Evolutionary conservation across 2,329 filamentous ascomycete species (phyloP).

Genomic region (Septoria petroselini): DNA sequence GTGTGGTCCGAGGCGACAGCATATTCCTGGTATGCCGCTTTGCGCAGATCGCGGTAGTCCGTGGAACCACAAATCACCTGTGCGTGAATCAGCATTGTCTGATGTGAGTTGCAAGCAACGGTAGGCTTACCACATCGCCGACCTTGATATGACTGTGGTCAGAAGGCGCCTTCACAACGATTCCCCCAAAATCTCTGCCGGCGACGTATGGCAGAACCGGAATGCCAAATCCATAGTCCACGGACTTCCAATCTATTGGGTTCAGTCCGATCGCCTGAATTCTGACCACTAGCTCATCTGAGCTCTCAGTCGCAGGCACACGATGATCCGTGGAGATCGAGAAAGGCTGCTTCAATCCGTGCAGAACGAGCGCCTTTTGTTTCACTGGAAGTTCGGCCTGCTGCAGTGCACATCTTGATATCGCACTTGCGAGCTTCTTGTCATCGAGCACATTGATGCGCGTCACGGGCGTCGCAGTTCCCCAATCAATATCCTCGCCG

Average conservation of each 20-base stretch:
- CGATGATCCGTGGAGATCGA: conserved; percentile 10
- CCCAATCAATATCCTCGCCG: conserved; percentile 23
- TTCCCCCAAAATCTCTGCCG: conserved; percentile 30
- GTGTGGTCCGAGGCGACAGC: conserved; percentile 45
- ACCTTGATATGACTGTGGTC: conserved; percentile 37
- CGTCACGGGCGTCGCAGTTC: conserved; percentile 23
- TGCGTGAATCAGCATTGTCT: neutral
- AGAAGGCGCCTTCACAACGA: conserved; percentile 41
- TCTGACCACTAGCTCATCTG: conserved; percentile 40
- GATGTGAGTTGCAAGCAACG: neutral
- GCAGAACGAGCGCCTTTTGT: conserved; percentile 21
- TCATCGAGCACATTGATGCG: conserved; percentile 19
- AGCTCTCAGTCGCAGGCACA: conserved; percentile 15
- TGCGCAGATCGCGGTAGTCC: conserved; percentile 44
- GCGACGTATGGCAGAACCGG: conserved; percentile 39
- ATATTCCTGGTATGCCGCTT: conserved; percentile 46
- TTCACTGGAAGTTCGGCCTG: conserved; percentile 7
- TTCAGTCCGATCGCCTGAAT: conserved; percentile 41
- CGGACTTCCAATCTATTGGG: conserved; percentile 44
- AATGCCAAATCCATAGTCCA: conserved; percentile 46
- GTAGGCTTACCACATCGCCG: conserved; percentile 15
- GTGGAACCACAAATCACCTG: conserved; percentile 38
- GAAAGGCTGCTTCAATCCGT: conserved; percentile 17
- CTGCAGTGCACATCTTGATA: conserved; percentile 17
- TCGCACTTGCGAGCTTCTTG: conserved; percentile 16